Evolutionary conservation across 2,329 filamentous ascomycete species (phyloP), one percentile per base, ranked within the genome.

Genomic region (Pseudogymnoascus sp.): DNA sequence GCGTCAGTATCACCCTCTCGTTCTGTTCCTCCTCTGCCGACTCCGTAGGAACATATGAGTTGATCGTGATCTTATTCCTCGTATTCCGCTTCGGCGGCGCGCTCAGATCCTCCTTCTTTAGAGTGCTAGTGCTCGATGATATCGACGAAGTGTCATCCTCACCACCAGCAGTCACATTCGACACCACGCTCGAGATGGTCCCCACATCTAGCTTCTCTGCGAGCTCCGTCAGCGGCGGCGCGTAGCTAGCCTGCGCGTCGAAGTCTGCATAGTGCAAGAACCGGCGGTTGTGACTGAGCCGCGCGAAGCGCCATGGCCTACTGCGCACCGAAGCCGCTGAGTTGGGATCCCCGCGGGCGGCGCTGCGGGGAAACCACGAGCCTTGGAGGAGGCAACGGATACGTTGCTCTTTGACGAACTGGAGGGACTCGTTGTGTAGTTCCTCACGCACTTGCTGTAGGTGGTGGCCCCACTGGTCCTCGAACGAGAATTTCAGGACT

Each of bases 321-420:
- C 29, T 56, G 3, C 81, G 80, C 35, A 19, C 76, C 76, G 3
- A 75, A 74, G 67, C 72, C 75, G 59, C 72, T 35, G 70, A 63
- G 62, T 64, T 66, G 14, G 63, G 65, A 1, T 76, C 64, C 72
- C 78, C 65, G 72, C 76, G 66, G 72, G 73, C 61, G 75, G 80
- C 70, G 68, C 77, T 67, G 69, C 61, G 71, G 71, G 75, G 61
- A 77, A 97, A 99, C 95, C 95, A 99, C 8, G 89, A 87, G 6
- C 95, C 95, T 68, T 91, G 84, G 3, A 97, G 82, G 40, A 99
- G 79, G 72, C 93, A 97, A 62, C 95, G 84, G 65, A 97, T 90
- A 38, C 95, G 86, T 75, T 99, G 95, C 77, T 99, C 95, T 76
- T 96, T 97, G 76, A 97, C 90, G 72, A 99, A 99, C 71, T 96